Conservation (phyloP, 306 rosid genomes). For the Castanea sativa region DNA sequence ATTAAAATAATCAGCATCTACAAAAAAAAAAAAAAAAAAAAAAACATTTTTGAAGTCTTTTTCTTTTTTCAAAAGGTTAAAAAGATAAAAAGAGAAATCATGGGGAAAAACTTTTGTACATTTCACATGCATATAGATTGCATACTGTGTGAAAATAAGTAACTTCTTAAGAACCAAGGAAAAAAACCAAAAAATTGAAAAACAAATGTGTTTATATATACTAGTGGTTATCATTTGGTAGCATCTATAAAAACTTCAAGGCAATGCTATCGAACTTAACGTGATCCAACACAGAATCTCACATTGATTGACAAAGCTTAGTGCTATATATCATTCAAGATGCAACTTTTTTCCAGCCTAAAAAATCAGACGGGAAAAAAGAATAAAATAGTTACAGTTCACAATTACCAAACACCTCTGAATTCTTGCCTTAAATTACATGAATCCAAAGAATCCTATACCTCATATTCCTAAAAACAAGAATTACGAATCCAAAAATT, state of each 20-base stretch:
- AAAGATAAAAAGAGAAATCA: background rate
- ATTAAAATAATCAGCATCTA: background rate
- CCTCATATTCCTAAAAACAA: too few relatives aligned
- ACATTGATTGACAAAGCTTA: background rate
- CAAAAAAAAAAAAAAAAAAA: background rate
- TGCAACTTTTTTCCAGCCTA: background rate
- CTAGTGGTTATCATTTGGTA: background rate
- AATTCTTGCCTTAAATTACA: background rate
- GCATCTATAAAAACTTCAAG: background rate
- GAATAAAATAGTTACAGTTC: background rate
- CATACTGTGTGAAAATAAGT: background rate
- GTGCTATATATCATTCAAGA: background rate
- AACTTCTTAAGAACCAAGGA: background rate
- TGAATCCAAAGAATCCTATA: background rate
- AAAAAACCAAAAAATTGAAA: background rate
- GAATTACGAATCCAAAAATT: too few relatives aligned
- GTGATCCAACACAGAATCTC: background rate
- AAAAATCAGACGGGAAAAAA: background rate
- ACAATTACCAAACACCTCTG: background rate
- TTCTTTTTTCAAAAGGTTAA: background rate
- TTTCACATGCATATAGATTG: background rate
- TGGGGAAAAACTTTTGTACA: background rate
- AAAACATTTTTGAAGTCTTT: background rate
- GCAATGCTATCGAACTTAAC: background rate
- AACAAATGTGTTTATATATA: background rate